A percentile compares a stretch with the other conserved stretches of the same genome.
Conservation (phyloP, 2,329 filamentous ascomycete species). For the Cladosporium sp. region DNA sequence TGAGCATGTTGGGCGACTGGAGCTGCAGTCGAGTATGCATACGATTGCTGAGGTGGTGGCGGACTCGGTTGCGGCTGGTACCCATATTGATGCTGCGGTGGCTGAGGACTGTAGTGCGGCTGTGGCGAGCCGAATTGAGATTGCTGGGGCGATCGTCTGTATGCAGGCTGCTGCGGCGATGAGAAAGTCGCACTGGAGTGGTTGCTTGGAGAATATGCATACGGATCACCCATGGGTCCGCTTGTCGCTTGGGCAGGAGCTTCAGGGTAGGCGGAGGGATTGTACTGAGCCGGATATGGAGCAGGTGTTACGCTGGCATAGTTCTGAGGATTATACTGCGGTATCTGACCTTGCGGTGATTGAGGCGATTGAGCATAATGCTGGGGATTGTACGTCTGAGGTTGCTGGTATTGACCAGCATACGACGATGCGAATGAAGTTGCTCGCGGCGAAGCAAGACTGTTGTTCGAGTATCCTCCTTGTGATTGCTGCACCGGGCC, state of each 20-base stretch:
- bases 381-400: conserved; percentile 62
- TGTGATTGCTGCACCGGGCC: conserved; percentile 34
- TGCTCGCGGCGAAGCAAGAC: conserved; percentile 16
- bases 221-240: conserved; percentile 33
- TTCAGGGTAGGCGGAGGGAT: conserved; percentile 32
- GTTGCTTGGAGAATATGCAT: conserved; percentile 31
- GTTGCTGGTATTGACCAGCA: conserved; percentile 44
- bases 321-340: conserved; percentile 71
- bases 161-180: conserved; percentile 13
- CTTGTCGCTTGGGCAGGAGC: conserved; percentile 31
- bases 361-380: conserved; percentile 56
- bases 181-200: conserved; percentile 17
- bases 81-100: conserved; percentile 27
- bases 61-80: conserved; percentile 28
- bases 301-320: conserved; percentile 50
- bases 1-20: conserved; percentile 24
- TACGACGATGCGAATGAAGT: conserved; percentile 16
- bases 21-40: conserved; percentile 26
- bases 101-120: conserved; percentile 30
- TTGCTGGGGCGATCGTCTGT: conserved; percentile 24
- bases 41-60: conserved; percentile 26
- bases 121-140: conserved; percentile 27
- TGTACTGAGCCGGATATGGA: conserved; percentile 35
- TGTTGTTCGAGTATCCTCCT: conserved; percentile 26
- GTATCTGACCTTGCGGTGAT: conserved; percentile 50